phyloP scores from a whole-genome alignment of 805 yeast genomes.

The Candida coquimbonensis region DNA sequence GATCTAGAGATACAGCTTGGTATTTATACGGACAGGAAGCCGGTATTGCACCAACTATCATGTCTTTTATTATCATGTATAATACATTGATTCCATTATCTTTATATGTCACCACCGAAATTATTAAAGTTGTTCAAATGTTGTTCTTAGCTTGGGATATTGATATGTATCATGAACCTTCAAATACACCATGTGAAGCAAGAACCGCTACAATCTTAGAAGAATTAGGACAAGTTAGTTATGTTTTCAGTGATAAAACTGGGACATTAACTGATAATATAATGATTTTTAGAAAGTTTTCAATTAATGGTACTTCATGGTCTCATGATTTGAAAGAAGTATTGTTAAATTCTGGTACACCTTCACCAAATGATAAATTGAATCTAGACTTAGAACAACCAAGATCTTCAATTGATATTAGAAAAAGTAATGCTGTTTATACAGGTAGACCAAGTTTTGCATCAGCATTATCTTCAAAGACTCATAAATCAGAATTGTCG shows the following conservation, averaged over 20 bases:
- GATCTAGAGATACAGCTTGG: constrained; percentile 50
- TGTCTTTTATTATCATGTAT: constrained; percentile 96
- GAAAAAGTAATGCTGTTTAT: constrained; percentile 32
- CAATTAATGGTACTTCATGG: constrained; percentile 89
- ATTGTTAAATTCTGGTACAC: neutral
- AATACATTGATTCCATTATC: constrained; percentile 94
- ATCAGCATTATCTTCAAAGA: constrained; percentile 25
- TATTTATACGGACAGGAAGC: constrained; percentile 67
- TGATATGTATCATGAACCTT: constrained; percentile 83
- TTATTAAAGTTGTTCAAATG: constrained; percentile 84
- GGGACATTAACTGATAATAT: constrained; percentile 94
- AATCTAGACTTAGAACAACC: neutral
- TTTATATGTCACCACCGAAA: constrained; percentile 92
- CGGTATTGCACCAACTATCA: constrained; percentile 80
- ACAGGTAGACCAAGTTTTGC: constrained; percentile 57
- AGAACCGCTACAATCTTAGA: constrained; percentile 93
- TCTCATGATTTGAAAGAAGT: constrained; percentile 56
- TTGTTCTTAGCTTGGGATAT: constrained; percentile 79
- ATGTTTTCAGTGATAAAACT: constrained; percentile 91
- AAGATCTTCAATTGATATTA: constrained; percentile 33
- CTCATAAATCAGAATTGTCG: neutral
- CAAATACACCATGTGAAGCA: constrained; percentile 90
- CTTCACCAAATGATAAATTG: neutral
- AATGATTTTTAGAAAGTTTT: constrained; percentile 86
- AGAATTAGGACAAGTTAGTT: constrained; percentile 94